Evolutionary conservation across 1,284 basidiomycete species (phyloP), one percentile per base, ranked within the genome.

Genomic region (Apiotrichum gamsii): DNA sequence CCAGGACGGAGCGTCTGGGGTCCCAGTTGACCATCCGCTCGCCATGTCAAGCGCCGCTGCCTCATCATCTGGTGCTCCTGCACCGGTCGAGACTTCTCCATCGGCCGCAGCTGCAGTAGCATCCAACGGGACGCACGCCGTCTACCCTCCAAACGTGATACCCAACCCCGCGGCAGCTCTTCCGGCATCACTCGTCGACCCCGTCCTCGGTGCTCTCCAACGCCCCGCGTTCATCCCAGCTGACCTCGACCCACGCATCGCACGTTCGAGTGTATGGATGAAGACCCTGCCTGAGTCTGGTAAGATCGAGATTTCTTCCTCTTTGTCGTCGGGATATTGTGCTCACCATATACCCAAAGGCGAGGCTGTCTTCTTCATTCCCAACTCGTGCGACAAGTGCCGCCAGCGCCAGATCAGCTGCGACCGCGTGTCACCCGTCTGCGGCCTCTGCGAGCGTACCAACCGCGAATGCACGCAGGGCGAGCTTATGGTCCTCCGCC

Each of bases 71-170:
- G 6, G 8, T 6, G 25, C 25, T 6, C 8, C 25, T 6, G 25
- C 25, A 28, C 11, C 25, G 11, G 25, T 11, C 6, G 6, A 6
- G 11, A 28, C 25, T 6, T 28, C 25, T 6, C 8, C 25, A 6
- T 11, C 25, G 11, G 25, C 11, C 8, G 8, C 25, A 28, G 25
- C 25, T 28, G 11, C 25, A 28, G 25, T 11, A 6, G 8, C 25
- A 6, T 28, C 11, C 6, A 28, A 28, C 25, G 25, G 25, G 8
- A 6, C 25, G 11, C 25, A 11, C 6, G 25, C 25, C 6, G 23
- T 93, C 49, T 94, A 91, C 67, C 82, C 95, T 35, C 87, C 88
- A 1, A 82, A 84, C 42, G 78, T 82, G 11, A 89, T 94, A 49
- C 86, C 50, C 4, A 68, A 68, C 39, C 64, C 62, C 3, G 24